phyloP scores from a whole-genome alignment of 352 stramenopile genomes.

The Globisporangium camurandrum region DNA sequence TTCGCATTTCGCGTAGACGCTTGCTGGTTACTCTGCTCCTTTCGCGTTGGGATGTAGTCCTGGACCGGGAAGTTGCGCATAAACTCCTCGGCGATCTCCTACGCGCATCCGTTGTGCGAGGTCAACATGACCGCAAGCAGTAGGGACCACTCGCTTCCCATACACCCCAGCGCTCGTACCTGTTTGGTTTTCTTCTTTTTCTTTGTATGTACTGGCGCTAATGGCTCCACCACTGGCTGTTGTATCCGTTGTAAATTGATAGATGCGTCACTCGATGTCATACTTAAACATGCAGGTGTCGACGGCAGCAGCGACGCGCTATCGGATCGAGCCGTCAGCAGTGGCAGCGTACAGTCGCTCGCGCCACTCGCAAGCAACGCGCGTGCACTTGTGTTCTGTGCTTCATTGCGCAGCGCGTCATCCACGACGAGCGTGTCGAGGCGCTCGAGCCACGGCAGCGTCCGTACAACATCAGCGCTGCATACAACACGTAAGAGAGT shows the following conservation, averaged over 20 bases:
- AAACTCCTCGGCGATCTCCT: slow-evolving; percentile 47
- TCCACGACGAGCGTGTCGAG: slow-evolving; percentile 40
- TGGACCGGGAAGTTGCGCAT: slow-evolving; percentile 65
- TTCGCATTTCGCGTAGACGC: no score
- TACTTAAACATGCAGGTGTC: no score
- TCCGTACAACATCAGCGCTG: slow-evolving; percentile 27
- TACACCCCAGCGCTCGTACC: neutral
- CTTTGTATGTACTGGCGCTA: neutral
- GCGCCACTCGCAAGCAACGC: slow-evolving; percentile 21
- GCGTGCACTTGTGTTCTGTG: slow-evolving; percentile 30
- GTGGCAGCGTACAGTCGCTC: slow-evolving; percentile 27
- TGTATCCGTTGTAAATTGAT: no score
- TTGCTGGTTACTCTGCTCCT: neutral
- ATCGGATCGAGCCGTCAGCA: slow-evolving; percentile 23
- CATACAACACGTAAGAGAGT: neutral
- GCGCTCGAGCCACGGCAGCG: slow-evolving; percentile 39
- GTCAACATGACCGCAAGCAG: neutral
- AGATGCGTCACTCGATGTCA: no score
- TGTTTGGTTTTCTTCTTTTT: slow-evolving; percentile 12
- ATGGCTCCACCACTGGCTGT: neutral
- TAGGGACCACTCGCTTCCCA: no score
- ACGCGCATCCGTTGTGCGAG: no score
- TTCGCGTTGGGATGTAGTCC: slow-evolving; percentile 43
- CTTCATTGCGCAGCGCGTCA: slow-evolving; percentile 31
- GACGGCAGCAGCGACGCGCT: no score